Evolutionary conservation across 2,329 filamentous ascomycete genomes (phyloP).

Genomic region (Samsoniella hepiali): DNA sequence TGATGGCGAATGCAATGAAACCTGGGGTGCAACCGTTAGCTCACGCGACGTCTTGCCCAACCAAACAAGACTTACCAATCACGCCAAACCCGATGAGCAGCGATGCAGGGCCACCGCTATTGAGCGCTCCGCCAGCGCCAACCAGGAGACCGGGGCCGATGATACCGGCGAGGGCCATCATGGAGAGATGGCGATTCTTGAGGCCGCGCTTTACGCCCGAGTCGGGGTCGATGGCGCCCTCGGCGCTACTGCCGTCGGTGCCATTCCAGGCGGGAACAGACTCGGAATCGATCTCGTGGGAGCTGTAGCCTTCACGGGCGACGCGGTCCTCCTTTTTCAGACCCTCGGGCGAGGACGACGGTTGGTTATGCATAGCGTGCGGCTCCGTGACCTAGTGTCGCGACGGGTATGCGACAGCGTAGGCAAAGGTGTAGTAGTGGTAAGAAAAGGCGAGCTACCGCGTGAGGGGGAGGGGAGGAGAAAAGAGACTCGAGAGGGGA

Average conservation of each 20-base stretch:
- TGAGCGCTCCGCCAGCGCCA: conserved; percentile 66
- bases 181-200: conserved; percentile 64
- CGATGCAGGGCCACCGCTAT: conserved; percentile 66
- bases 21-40: conserved; percentile 28
- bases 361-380: conserved; percentile 4
- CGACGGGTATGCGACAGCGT: neutral
- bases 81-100: conserved; percentile 70
- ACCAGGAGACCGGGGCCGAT: conserved; percentile 70
- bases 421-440: neutral
- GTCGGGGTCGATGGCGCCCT: conserved; percentile 45
- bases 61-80: conserved; percentile 44
- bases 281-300: conserved; percentile 9
- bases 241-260: conserved; percentile 5
- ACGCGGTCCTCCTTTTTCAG: conserved; percentile 7
- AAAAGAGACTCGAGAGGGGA: neutral
- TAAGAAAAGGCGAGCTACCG: neutral
- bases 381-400: conserved; percentile 2
- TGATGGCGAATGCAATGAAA: conserved; percentile 63
- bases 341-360: neutral
- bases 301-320: conserved; percentile 12
- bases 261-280: conserved; percentile 15
- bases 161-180: conserved; percentile 62
- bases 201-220: conserved; percentile 66
- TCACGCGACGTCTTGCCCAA: neutral
- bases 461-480: neutral